Evolutionary conservation across 2,329 filamentous ascomycete genomes (phyloP), one percentile per base, ranked within the genome.

Genomic region (Fusarium longipes): DNA sequence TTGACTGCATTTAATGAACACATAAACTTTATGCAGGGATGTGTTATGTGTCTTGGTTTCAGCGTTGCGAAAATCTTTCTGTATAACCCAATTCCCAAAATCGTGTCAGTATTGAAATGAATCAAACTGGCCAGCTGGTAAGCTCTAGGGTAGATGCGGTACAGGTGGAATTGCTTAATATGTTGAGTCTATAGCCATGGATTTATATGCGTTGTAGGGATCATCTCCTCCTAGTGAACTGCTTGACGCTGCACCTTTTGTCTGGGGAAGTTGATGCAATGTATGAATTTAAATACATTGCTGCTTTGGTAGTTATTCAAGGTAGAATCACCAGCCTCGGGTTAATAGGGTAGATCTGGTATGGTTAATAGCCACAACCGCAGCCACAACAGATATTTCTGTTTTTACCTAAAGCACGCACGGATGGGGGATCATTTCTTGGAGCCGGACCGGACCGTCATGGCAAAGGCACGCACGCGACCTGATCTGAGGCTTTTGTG

Each of bases 381-480:
- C 45, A 66, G 45, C 62, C 56, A 65, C 54, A 62, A 39, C 17
- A 25, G 9, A n/a, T n/a, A n/a, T 51, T 22, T 14, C 22, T 36
- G 25, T 18, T 39, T n/a, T 20, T 35, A 44, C 18, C 6, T 52
- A 22, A 38, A 38, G 20, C 43, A 60, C 44, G 55, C 38, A 61
- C 55, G 32, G 57, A 61, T 51, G 56, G 56, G 44, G 57, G 55
- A n/a, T n/a, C n/a, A 25, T 25, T 52, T 58, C 24, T 61, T 60
- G 27, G 55, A 53, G 45, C 57, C 64, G 64, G 64, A 59, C 42
- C 64, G 63, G 49, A 44, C 64, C 65, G 64, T 61, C 52, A 45
- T 43, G 40, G 45, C n/a, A 45, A 63, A 29, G 53, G 53, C 52
- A 67, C 58, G 45, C 63, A 67, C 64, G 63, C 63, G 64, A 67